A percentile compares a stretch with the other conserved stretches of the same genome.
phyloP scores from a whole-genome alignment of 257 asterid species.

The Avicennia marina region DNA sequence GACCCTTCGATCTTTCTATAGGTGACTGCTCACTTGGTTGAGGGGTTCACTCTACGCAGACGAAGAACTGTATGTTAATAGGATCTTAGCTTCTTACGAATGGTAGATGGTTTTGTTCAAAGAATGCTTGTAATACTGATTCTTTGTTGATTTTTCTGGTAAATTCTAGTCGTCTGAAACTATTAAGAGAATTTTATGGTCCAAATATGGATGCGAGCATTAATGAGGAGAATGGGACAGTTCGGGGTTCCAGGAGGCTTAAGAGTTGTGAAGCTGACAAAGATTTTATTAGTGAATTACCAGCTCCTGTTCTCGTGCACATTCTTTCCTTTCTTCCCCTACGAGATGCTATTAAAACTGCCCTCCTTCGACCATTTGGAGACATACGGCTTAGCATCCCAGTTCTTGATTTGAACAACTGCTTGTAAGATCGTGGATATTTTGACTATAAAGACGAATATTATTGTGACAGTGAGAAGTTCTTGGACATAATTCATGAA shows the following conservation, averaged over 20 bases:
- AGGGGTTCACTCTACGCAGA: no score
- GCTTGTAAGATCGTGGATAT: slow-evolving; percentile 8
- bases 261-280: neutral
- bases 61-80: no score
- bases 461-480: neutral
- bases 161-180: no score
- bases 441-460: neutral
- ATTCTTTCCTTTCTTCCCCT: slow-evolving; percentile 29
- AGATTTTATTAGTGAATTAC: slow-evolving; percentile 26
- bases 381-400: slow-evolving; percentile 25
- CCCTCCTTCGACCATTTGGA: slow-evolving; percentile 23
- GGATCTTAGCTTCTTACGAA: no score
- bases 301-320: slow-evolving; percentile 24
- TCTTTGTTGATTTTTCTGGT: no score
- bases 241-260: neutral
- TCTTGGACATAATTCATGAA: slow-evolving; percentile 16
- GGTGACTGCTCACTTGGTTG: no score
- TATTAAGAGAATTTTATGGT: no score
- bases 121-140: no score
- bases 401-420: slow-evolving; percentile 23
- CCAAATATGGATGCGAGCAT: slow-evolving; percentile 3
- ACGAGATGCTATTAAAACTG: slow-evolving; percentile 21
- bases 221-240: neutral
- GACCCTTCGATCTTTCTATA: no score
- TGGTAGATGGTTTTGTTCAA: no score